Evolutionary conservation across 1,139 yeast species (phyloP).

Genomic region (Yamadazyma jaroonii): DNA sequence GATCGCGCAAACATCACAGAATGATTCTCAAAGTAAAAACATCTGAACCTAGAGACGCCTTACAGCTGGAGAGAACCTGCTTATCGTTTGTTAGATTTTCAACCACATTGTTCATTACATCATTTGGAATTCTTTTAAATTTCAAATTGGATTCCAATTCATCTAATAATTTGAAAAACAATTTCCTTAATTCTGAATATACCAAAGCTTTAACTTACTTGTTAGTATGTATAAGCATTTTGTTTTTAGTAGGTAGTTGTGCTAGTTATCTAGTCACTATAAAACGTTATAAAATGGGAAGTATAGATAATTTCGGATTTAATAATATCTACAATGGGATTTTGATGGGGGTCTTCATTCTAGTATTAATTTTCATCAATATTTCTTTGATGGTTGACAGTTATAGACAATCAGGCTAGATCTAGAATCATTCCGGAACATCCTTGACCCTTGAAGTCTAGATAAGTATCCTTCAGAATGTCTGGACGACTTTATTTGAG

Average conservation of each 20-base stretch:
- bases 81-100: conserved; percentile 53
- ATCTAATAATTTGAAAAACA: conserved; percentile 6
- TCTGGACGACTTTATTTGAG: too few relatives aligned
- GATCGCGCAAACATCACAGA: background rate
- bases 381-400: conserved; percentile 41
- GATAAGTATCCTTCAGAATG: too few relatives aligned
- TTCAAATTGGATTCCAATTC: conserved; percentile 40
- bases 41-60: conserved; percentile 60
- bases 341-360: conserved; percentile 38
- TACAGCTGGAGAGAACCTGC: conserved; percentile 60
- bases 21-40: conserved; percentile 39
- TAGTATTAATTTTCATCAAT: conserved; percentile 42
- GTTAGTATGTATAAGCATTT: conserved; percentile 38
- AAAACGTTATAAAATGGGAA: conserved; percentile 41
- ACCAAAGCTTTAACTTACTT: conserved; percentile 37
- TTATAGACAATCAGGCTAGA: conserved; percentile 12
- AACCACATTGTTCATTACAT: conserved; percentile 46
- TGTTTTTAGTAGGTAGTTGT: conserved; percentile 39
- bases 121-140: conserved; percentile 52
- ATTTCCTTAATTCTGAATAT: conserved; percentile 17
- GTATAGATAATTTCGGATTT: conserved; percentile 39
- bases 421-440: too few relatives aligned
- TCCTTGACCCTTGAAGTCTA: too few relatives aligned
- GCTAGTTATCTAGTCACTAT: conserved; percentile 47
- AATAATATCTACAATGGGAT: conserved; percentile 38